Conservation (phyloP, 768 basidiomycete genomes). For the Chalciporus sphaerocephalus region DNA sequence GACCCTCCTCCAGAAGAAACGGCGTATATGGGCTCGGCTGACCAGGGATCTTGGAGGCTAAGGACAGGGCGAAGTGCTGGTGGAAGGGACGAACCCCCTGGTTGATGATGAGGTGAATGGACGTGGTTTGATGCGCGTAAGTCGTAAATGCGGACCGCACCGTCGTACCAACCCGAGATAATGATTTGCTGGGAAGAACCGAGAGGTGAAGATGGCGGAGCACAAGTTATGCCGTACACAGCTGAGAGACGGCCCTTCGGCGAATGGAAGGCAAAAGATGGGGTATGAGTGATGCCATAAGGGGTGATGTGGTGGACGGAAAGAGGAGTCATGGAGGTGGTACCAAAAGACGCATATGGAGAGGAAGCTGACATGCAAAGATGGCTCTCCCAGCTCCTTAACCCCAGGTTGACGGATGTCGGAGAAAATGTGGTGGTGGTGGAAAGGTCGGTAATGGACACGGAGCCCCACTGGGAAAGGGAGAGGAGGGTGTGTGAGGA, state of each 20-base stretch:
- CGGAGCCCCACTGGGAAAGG: constrained; percentile 53
- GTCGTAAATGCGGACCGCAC: constrained; percentile 69
- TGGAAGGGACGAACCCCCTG: constrained; percentile 11
- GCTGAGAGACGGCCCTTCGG: constrained; percentile 42
- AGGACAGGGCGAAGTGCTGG: constrained; percentile 53
- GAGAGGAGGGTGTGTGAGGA: constrained; percentile 45
- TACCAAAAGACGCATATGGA: constrained; percentile 67
- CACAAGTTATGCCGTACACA: constrained; percentile 66
- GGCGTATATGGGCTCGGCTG: constrained; percentile 68
- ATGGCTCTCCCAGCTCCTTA: constrained; percentile 61
- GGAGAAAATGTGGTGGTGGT: constrained; percentile 16
- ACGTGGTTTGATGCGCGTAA: constrained; percentile 46
- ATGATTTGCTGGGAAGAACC: constrained; percentile 68
- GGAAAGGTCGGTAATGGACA: constrained; percentile 34
- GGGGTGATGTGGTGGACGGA: constrained; percentile 51
- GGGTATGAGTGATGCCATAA: constrained; percentile 41
- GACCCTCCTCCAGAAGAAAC: constrained; percentile 72
- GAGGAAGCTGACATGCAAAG: constrained; percentile 48
- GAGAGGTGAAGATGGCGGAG: constrained; percentile 60
- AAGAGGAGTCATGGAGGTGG: constrained; percentile 53
- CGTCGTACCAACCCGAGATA: constrained; percentile 82
- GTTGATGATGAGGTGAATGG: neutral
- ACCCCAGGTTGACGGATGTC: constrained; percentile 40
- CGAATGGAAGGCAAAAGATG: constrained; percentile 48
- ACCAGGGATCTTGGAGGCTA: constrained; percentile 62